phyloP scores from a whole-genome alignment of 208 protist species.

The Perkinsela sp. region DNA sequence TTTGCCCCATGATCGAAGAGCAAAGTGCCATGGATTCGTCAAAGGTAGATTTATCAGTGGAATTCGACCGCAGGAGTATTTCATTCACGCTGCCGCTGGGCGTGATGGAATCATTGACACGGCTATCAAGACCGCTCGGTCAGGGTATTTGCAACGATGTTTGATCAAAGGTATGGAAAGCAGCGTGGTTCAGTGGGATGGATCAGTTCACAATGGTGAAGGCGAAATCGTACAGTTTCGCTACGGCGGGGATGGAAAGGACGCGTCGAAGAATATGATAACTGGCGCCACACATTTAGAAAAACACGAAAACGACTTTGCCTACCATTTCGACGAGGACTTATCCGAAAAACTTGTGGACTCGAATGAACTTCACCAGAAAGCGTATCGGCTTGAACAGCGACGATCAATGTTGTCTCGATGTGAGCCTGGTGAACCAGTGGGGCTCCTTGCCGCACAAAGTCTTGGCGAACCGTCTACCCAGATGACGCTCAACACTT shows the following conservation, averaged over 20 bases:
- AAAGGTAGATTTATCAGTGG: slow-evolving; percentile 91
- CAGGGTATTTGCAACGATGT: slow-evolving; percentile 91
- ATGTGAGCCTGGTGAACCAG: slow-evolving; percentile 71
- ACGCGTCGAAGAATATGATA: slow-evolving; percentile 40
- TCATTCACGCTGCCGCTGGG: slow-evolving; percentile 98
- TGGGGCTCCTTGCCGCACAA: slow-evolving; percentile 87
- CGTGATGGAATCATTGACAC: slow-evolving; percentile 98
- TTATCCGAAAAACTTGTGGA: too few relatives aligned
- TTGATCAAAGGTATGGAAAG: slow-evolving; percentile 86
- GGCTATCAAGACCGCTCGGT: slow-evolving; percentile 95
- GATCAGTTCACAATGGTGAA: slow-evolving; percentile 75
- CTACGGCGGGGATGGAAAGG: slow-evolving; percentile 93
- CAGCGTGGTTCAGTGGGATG: slow-evolving; percentile 71
- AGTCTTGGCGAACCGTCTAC: slow-evolving; percentile 95
- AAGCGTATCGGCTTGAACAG: background rate
- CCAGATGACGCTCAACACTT: slow-evolving; percentile 99
- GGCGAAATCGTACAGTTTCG: slow-evolving; percentile 80
- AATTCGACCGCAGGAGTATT: slow-evolving; percentile 92
- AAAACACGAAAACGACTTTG: background rate
- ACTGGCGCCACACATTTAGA: background rate
- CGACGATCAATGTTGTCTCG: slow-evolving; percentile 17
- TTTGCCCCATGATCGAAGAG: slow-evolving; percentile 27
- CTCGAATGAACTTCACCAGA: background rate
- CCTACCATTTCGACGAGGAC: too few relatives aligned
- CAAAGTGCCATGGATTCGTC: slow-evolving; percentile 57